Evolutionary conservation across 306 rosid species (phyloP), one percentile per base, ranked within the genome.

Genomic region (Quercus parvula): DNA sequence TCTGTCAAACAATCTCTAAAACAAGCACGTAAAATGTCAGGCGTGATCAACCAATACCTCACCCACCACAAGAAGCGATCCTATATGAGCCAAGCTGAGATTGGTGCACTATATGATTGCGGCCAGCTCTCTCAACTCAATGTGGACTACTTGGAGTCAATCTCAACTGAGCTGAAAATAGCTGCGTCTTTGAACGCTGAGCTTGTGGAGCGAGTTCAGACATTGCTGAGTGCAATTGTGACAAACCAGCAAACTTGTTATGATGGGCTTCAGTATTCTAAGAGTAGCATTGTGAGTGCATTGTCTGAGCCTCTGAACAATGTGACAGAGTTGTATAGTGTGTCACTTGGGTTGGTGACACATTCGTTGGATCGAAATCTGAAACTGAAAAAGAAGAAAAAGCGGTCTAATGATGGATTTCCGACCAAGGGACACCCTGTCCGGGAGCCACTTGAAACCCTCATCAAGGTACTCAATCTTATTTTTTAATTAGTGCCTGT

Each of bases 221-320:
- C 94, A 2, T 72, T 84, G 71, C 80, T 91, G 20, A 91, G 97
- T 46, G 97, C 93, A 4, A 86, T 90, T n/a, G 90, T 91, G 19
- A 94, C 97, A 1, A 94, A 94, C 71, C 97, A 92, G 10, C 89
- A 90, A 77, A 94, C 97, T 1, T 94, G 98, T 68, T 73, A 76
- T 64, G 98, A 94, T 4, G 97, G 92, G 51, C 82, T 94, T 33
- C 84, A 74, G 61, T 81, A 20, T 74, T 73, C 86, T 1, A 81
- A 85, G 71, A 89, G 94, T 75, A 72, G 63, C 44, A 59, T 91
- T 14, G 87, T 77, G 20, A 30, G 64, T 6, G 85, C 79, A 2
- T 24, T 91, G 58, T 73, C 90, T 3, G 86, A 71, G 33, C 90
- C 88, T 33, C 56, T 91, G 30, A 76, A 64, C 8, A 82, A 86